These are phyloP conservation scores for Cadophora sp. DNA, from an alignment of 2,329 filamentous ascomycete genomes.

Conservation along the genomic window DNA sequence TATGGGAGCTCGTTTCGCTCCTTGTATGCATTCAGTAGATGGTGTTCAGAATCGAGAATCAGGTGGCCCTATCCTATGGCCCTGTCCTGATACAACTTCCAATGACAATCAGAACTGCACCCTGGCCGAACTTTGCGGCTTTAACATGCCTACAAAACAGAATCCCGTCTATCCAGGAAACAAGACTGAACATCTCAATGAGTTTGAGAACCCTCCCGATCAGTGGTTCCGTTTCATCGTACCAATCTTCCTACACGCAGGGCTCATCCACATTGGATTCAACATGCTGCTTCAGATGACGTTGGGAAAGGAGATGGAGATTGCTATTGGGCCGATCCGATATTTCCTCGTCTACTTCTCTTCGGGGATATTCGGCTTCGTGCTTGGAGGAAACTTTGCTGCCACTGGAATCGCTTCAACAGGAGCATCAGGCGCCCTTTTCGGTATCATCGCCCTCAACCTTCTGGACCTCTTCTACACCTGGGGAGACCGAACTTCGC, in stretches of 20 bases:
- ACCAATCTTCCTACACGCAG: conserved; percentile 94
- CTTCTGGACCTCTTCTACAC: conserved; percentile 92
- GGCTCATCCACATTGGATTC: conserved; percentile 93
- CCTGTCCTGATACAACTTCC: conserved; percentile 81
- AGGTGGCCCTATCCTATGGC: conserved; percentile 61
- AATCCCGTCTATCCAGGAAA: conserved; percentile 52
- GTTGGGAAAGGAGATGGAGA: conserved; percentile 90
- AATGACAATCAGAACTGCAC: conserved; percentile 67
- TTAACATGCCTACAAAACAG: conserved; percentile 56
- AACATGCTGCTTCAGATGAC: conserved; percentile 93
- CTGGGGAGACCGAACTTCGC: conserved; percentile 80
- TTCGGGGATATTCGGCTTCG: conserved; percentile 93
- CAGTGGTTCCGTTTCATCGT: conserved; percentile 98
- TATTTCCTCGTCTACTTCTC: conserved; percentile 91
- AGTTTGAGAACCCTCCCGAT: conserved; percentile 64
- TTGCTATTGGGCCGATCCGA: conserved; percentile 84
- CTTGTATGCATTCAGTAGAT: conserved; percentile 89
- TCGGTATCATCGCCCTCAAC: conserved; percentile 88
- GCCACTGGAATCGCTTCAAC: conserved; percentile 81
- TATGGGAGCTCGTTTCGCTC: conserved; percentile 91
- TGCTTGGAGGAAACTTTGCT: conserved; percentile 93
- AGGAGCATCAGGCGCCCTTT: conserved; percentile 88
- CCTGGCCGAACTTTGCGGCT: conserved; percentile 83
- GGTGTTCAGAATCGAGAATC: conserved; percentile 62
- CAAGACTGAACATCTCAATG: conserved; percentile 42